Evolutionary conservation across 192 early-diverging fungal genomes (phyloP).

Genomic region (Spinellus fusiger): DNA sequence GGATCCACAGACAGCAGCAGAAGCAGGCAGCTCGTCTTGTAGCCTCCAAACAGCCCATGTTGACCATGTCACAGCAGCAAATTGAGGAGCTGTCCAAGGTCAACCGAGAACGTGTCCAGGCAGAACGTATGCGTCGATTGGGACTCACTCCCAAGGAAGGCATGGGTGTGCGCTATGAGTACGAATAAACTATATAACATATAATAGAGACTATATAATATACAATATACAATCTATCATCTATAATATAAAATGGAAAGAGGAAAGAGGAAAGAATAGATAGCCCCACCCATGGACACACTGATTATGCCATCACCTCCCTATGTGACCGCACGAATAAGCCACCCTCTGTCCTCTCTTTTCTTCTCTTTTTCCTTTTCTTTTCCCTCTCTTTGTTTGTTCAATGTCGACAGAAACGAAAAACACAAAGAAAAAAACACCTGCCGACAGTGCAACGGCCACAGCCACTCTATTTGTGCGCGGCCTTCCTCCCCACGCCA

Average conservation of each 20-base stretch:
- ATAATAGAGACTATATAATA: background rate
- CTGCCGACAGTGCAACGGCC: slow-evolving; percentile 4
- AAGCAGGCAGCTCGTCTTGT: slow-evolving; percentile 11
- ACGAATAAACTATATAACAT: slow-evolving; percentile 5
- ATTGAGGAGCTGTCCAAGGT: slow-evolving; percentile 40
- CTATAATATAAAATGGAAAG: too few relatives aligned
- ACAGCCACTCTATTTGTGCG: slow-evolving; percentile 85
- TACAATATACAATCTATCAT: too few relatives aligned
- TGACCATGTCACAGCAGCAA: slow-evolving; percentile 35
- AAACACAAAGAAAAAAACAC: background rate
- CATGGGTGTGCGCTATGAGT: slow-evolving; percentile 48
- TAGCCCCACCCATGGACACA: too few relatives aligned
- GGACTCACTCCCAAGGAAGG: slow-evolving; percentile 41
- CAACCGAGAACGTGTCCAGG: slow-evolving; percentile 40
- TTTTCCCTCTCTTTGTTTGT: background rate
- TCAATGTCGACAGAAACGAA: slow-evolving; percentile 3
- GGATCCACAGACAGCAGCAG: slow-evolving; percentile 19
- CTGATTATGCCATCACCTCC: too few relatives aligned
- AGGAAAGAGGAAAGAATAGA: too few relatives aligned
- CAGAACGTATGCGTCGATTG: slow-evolving; percentile 45
- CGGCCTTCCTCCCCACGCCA: slow-evolving; percentile 77
- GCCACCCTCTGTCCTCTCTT: background rate
- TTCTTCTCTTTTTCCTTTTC: background rate
- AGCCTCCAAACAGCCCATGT: slow-evolving; percentile 8
- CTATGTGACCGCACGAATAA: too few relatives aligned